Conservation (phyloP, 352 stramenopile genomes). For the Peronospora destructor region DNA sequence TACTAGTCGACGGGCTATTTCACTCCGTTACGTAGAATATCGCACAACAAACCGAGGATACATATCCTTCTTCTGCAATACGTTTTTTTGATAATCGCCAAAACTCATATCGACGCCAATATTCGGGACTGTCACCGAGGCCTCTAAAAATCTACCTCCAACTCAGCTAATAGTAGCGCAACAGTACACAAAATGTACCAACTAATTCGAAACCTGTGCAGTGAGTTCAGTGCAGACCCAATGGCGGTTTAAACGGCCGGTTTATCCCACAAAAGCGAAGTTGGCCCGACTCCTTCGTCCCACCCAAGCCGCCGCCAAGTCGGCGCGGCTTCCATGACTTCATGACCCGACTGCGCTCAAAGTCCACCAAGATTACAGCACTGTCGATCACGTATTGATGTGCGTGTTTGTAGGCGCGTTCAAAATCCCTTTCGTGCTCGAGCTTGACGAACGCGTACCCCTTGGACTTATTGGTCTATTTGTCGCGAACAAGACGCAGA, state of each 20-base stretch:
- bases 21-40: slow-evolving; percentile 46
- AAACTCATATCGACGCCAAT: no score
- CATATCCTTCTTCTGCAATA: slow-evolving; percentile 20
- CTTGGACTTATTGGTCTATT: slow-evolving; percentile 54
- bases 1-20: slow-evolving; percentile 25
- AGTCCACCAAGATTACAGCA: no score
- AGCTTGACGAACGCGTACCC: slow-evolving; percentile 82
- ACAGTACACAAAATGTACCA: not conserved
- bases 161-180: slow-evolving; percentile 17
- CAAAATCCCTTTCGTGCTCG: slow-evolving; percentile 43
- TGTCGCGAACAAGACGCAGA: no score
- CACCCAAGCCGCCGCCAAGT: no score
- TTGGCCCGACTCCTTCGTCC: slow-evolving; percentile 73
- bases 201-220: not conserved
- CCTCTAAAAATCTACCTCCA: no score
- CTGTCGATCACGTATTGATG: slow-evolving; percentile 57
- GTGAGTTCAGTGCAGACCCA: slow-evolving; percentile 3
- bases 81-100: slow-evolving; percentile 2
- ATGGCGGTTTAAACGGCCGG: slow-evolving; percentile 51
- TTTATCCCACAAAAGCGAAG: slow-evolving; percentile 75
- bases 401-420: slow-evolving; percentile 45
- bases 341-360: no score
- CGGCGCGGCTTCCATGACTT: no score
- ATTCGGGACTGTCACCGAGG: no score
- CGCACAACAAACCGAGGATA: slow-evolving; percentile 11